Evolutionary conservation across 1,139 yeast species (phyloP).

Genomic region (Suhomyces ambrosiae): DNA sequence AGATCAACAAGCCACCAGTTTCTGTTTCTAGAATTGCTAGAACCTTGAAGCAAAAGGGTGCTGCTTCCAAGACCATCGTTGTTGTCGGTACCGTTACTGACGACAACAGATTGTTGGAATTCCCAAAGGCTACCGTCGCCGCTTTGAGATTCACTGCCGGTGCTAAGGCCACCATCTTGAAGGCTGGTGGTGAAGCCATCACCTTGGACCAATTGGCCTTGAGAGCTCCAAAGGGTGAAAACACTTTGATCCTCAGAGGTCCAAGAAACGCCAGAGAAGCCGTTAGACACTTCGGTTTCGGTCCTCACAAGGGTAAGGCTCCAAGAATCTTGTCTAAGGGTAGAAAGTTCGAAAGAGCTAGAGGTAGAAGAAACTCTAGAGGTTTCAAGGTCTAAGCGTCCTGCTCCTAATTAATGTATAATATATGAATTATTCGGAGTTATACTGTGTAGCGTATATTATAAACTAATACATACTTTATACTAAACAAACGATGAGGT

Average conservation of each 20-base stretch:
- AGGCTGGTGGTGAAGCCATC: slow-evolving; percentile 99
- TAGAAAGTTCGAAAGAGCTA: slow-evolving; percentile 99
- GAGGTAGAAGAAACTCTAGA: slow-evolving; percentile 99
- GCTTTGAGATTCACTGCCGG: slow-evolving; percentile 99
- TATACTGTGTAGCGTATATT: no score
- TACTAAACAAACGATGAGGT: no score
- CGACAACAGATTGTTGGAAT: slow-evolving; percentile 88
- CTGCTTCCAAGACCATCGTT: slow-evolving; percentile 90
- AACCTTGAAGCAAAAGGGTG: slow-evolving; percentile 81
- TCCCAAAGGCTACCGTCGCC: slow-evolving; percentile 97
- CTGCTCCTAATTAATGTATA: slow-evolving; percentile 21
- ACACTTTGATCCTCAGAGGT: slow-evolving; percentile 97
- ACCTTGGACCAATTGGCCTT: slow-evolving; percentile 98
- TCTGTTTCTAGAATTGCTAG: slow-evolving; percentile 89
- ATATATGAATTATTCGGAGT: slow-evolving; percentile 14
- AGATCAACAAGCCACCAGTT: slow-evolving; percentile 99
- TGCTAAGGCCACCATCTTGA: slow-evolving; percentile 96
- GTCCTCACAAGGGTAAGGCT: slow-evolving; percentile 99
- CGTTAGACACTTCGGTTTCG: slow-evolving; percentile 99
- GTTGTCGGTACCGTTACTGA: slow-evolving; percentile 99
- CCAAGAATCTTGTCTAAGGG: slow-evolving; percentile 98
- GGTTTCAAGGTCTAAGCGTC: slow-evolving; percentile 96
- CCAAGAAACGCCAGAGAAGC: slow-evolving; percentile 99
- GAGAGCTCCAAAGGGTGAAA: slow-evolving; percentile 99
- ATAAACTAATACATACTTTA: no score